Base-by-base conservation (phyloP, 176 grass and related monocot genomes). In the Musa troglodytarum region DNA sequence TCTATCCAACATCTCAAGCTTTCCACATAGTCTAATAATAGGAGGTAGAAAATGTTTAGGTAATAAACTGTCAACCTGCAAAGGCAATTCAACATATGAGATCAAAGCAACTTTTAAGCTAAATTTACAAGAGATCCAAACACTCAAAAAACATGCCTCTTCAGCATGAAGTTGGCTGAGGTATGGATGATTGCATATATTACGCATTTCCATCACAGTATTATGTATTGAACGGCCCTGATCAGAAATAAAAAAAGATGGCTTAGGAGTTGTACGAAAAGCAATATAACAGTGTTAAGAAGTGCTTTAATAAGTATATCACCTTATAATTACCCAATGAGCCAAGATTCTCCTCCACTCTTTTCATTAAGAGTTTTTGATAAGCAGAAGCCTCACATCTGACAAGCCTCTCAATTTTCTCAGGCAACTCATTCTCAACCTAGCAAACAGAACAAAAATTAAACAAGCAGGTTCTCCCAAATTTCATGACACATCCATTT, bases 151-250 rank as follows among this genome's bases (percentile, higher is more conserved):
- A 76, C 68, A 54, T 85, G 89, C 95, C 95, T 99, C 84, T 50
- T 94, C 95, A 81, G 82, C 80, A 86, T 99, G 90, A 88, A 99
- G 80, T 21, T 99, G 95, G 58, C 95, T 99, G 77, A 99, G 82
- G 72, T 99, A 99, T 1, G 95, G 95, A 86, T 99, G 95, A 74
- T 99, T 99, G 88, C 95, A 99, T 76, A 99, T 99, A 81, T 99
- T 99, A 50, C 95, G 92, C 82, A 91, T 52, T 83, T 99, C 95
- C 95, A 99, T 94, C 68, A 99, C 95, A 87, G 95, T 86, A 78
- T 99, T 99, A 72, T 99, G 90, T 81, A 99, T 88, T 10, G 95
- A 82, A 34, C 90, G 90, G 65, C 87, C 84, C 95, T 99, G 78
- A 24, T 80, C 16, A 63, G 34, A 82, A 78, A 43, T 43, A 80